These are phyloP conservation scores for Cladosporium austrohemisphaericum DNA, from an alignment of 2,329 filamentous ascomycete species.

Conservation along the genomic window DNA sequence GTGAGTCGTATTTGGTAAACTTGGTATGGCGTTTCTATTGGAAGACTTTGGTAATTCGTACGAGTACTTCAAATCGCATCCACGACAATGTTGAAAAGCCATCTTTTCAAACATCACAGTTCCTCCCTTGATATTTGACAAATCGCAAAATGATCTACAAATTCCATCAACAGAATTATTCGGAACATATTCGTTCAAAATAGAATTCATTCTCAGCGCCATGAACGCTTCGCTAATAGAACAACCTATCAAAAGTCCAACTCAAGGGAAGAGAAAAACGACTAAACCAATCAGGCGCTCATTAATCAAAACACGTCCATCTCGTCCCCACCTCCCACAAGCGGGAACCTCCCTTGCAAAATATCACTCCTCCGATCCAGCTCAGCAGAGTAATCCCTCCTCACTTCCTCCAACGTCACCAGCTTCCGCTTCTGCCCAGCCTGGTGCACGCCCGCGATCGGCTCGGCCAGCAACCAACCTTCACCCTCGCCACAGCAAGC, in stretches of 20 bases:
- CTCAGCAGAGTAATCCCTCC: slow-evolving; percentile 85
- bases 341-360: slow-evolving; percentile 83
- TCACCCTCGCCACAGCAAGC: slow-evolving; percentile 79
- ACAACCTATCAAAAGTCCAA: background rate
- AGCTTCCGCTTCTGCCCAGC: slow-evolving; percentile 61
- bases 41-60: too few species aligned
- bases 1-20: too few species aligned
- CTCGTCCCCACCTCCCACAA: slow-evolving; percentile 47
- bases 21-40: too few species aligned
- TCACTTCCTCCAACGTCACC: slow-evolving; percentile 78
- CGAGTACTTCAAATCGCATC: too few species aligned
- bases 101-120: too few species aligned
- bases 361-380: slow-evolving; percentile 84
- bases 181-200: too few species aligned
- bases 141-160: too few species aligned
- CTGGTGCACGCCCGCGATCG: slow-evolving; percentile 40
- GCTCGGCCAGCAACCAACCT: slow-evolving; percentile 68
- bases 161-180: too few species aligned
- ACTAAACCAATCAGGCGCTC: background rate
- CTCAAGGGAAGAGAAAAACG: background rate
- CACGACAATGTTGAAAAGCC: too few species aligned
- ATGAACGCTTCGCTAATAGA: slow-evolving; percentile 13
- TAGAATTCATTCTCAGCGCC: slow-evolving; percentile 2
- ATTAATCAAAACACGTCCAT: slow-evolving; percentile 26
- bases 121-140: too few species aligned